A percentile compares a stretch with the other conserved stretches of the same genome.
phyloP scores from a whole-genome alignment of 345 rosid species.

The Dipteronia sinensis region DNA sequence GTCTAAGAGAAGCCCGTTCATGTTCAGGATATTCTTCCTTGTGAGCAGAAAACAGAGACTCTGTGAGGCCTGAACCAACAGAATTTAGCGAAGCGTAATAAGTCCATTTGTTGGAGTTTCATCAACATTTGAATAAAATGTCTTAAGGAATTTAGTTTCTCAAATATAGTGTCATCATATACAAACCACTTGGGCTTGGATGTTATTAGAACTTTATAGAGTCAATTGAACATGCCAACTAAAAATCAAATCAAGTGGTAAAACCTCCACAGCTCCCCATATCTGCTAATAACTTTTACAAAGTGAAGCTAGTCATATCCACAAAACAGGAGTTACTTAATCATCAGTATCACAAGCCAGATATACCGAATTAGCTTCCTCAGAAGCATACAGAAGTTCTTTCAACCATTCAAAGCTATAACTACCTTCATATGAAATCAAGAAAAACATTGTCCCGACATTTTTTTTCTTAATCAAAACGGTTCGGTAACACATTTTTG shows the following conservation, averaged over 20 bases:
- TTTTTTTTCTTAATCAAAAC: not conserved
- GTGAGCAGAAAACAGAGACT: slow-evolving; percentile 88
- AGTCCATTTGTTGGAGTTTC: not conserved
- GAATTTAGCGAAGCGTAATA: not conserved
- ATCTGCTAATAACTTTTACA: slow-evolving; percentile 8
- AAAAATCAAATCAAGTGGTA: not conserved
- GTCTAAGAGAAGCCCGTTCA: slow-evolving; percentile 90
- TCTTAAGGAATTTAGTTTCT: not conserved
- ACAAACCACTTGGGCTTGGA: not conserved
- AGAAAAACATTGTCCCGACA: not conserved
- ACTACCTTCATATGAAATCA: not conserved
- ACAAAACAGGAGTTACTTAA: slow-evolving; percentile 3
- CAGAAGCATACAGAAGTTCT: not conserved
- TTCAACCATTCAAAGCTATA: not conserved
- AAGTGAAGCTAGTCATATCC: not conserved
- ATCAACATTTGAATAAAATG: not conserved
- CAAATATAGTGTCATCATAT: not conserved
- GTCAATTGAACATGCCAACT: not conserved
- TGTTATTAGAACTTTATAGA: not conserved
- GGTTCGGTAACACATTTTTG: not conserved
- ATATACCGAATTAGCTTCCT: not conserved
- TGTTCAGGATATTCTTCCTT: slow-evolving; percentile 97
- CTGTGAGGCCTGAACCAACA: slow-evolving; percentile 74
- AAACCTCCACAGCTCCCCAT: not conserved
- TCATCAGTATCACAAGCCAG: not conserved